Percentiles rank a stretch among this genome's conserved stretches.
These are phyloP conservation scores for Meyerozyma carpophila DNA, from an alignment of 1,139 yeast species.

Conservation along the genomic window DNA sequence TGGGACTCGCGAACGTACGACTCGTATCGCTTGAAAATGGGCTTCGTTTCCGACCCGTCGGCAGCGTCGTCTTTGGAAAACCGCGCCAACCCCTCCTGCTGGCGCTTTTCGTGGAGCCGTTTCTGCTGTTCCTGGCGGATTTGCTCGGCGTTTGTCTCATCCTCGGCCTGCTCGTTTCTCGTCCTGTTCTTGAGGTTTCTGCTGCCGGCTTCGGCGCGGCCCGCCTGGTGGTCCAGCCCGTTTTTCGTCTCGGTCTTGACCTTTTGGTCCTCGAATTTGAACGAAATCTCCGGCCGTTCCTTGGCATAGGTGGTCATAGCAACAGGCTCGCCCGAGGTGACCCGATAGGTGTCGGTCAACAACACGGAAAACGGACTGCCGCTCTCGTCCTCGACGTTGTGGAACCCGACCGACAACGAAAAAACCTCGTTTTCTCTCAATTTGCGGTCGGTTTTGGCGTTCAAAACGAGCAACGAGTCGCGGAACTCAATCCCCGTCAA, in stretches of 20 bases:
- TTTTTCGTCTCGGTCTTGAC: conserved; percentile 7
- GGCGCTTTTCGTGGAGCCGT: conserved; percentile 78
- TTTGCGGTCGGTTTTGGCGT: conserved; percentile 65
- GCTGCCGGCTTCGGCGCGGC: conserved; percentile 34
- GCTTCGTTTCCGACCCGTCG: conserved; percentile 59
- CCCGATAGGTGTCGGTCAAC: conserved; percentile 77
- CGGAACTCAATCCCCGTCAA: conserved; percentile 87
- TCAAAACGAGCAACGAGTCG: conserved; percentile 71
- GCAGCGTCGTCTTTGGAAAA: conserved; percentile 72
- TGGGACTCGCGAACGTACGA: conserved; percentile 91
- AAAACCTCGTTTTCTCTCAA: conserved; percentile 72
- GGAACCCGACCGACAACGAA: conserved; percentile 74
- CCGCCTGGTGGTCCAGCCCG: conserved; percentile 26
- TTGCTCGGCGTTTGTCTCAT: conserved; percentile 61
- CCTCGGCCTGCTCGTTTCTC: conserved; percentile 76
- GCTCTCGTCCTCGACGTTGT: conserved; percentile 48
- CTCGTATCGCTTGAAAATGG: conserved; percentile 85
- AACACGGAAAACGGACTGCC: conserved; percentile 61
- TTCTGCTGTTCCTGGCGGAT: conserved; percentile 79
- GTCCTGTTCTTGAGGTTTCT: conserved; percentile 74
- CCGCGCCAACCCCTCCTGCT: conserved; percentile 76
- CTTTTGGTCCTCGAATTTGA: conserved; percentile 64
- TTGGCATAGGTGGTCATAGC: conserved; percentile 74
- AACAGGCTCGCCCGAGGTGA: conserved; percentile 57
- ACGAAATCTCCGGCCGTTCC: conserved; percentile 69